These are phyloP conservation scores for Vigna mungo DNA, from an alignment of 306 rosid genomes.

Conservation along the genomic window DNA sequence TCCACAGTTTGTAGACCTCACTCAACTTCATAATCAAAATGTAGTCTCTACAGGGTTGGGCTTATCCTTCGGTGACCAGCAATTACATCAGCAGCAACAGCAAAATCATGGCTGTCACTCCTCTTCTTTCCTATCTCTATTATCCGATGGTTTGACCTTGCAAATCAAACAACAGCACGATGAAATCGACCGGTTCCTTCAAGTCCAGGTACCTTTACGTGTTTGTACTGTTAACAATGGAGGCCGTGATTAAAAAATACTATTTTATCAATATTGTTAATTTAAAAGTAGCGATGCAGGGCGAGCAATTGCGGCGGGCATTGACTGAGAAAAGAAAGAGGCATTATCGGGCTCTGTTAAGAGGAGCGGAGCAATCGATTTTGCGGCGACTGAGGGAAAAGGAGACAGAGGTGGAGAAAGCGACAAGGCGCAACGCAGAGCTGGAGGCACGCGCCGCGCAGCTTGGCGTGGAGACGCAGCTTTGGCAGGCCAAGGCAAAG, in stretches of 20 bases:
- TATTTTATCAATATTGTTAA: too few species aligned
- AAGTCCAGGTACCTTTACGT: constrained; percentile 65
- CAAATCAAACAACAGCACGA: constrained; percentile 80
- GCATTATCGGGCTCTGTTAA: constrained; percentile 67
- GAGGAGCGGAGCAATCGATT: constrained; percentile 69
- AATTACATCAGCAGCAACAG: constrained; percentile 38
- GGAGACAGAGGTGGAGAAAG: constrained; percentile 72
- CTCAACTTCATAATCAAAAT: constrained; percentile 83
- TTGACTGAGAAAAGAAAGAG: constrained; percentile 73
- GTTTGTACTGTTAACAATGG: not conserved
- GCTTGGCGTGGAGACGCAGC: constrained; percentile 70
- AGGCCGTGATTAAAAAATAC: not conserved
- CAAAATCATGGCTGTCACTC: constrained; percentile 53
- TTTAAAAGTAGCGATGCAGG: constrained; percentile 47
- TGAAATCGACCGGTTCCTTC: constrained; percentile 80
- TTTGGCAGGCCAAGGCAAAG: constrained; percentile 85
- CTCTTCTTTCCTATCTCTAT: constrained; percentile 57
- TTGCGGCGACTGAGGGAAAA: constrained; percentile 67
- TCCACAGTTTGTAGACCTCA: constrained; percentile 76
- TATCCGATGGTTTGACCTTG: constrained; percentile 61
- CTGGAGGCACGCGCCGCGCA: constrained; percentile 88
- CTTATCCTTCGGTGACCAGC: constrained; percentile 72
- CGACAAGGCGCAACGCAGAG: constrained; percentile 73
- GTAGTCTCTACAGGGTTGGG: constrained; percentile 90
- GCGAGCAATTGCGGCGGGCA: constrained; percentile 68